Conservation (phyloP, 345 rosid genomes). For the Eucalyptus leucophloia region DNA sequence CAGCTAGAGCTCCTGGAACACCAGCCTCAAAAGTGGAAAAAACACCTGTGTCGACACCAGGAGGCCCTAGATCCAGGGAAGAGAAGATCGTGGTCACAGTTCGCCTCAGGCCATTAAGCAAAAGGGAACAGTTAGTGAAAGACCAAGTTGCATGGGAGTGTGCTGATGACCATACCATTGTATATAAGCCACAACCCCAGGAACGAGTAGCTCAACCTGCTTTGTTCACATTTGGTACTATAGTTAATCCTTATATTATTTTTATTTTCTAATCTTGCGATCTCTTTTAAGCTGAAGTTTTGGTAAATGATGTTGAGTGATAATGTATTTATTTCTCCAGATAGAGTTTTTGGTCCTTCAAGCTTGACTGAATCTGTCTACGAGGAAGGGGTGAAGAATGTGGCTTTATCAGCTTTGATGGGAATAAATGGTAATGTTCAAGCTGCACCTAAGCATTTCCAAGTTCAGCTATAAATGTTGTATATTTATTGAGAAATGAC, state of each 20-base stretch:
- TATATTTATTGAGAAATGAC: neutral
- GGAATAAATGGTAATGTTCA: conserved; percentile 77
- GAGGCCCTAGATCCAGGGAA: conserved; percentile 63
- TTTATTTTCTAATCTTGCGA: neutral
- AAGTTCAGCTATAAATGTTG: neutral
- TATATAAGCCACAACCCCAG: conserved; percentile 57
- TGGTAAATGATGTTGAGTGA: neutral
- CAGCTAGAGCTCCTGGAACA: conserved; percentile 72
- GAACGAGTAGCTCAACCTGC: conserved; percentile 73
- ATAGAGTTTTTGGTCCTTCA: conserved; percentile 87
- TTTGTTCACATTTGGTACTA: conserved; percentile 78
- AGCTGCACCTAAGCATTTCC: neutral
- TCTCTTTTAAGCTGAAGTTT: neutral
- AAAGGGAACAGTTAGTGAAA: conserved; percentile 75
- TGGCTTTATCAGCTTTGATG: conserved; percentile 90
- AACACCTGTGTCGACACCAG: conserved; percentile 65
- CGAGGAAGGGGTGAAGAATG: conserved; percentile 94
- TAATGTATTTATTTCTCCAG: conserved; percentile 19
- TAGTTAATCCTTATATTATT: neutral
- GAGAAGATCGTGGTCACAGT: conserved; percentile 98
- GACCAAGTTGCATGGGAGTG: conserved; percentile 97
- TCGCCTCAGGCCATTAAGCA: conserved; percentile 80
- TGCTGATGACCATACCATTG: conserved; percentile 70
- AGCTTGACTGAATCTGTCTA: conserved; percentile 71
- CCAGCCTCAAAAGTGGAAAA: conserved; percentile 73